Percentiles rank a stretch among this genome's conserved stretches.
These are phyloP conservation scores for Dendryphion nanum DNA, from an alignment of 2,329 filamentous ascomycete species.

Conservation along the genomic window DNA sequence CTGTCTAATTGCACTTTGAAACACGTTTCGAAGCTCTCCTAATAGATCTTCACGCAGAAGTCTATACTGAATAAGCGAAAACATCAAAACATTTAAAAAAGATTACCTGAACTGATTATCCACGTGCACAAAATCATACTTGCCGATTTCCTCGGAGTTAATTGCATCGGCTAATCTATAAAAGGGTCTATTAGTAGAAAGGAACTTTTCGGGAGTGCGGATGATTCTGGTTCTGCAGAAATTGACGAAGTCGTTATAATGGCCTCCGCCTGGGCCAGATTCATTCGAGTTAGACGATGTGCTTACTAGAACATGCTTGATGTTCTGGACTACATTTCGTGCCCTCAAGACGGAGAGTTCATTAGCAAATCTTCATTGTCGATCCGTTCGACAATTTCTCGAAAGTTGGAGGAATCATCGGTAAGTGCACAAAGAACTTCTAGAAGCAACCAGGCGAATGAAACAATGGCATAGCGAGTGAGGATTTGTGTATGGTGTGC, in stretches of 20 bases:
- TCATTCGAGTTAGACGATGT: constrained; percentile 45
- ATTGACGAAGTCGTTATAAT: constrained; percentile 69
- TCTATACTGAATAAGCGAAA: too few species aligned
- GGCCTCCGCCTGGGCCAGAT: constrained; percentile 62
- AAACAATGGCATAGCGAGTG: constrained; percentile 17
- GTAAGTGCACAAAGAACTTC: constrained; percentile 45
- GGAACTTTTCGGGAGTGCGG: constrained; percentile 65
- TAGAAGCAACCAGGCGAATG: constrained; percentile 45
- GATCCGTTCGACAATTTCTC: too few species aligned
- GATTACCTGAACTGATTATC: constrained; percentile 74
- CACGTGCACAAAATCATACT: constrained; percentile 53
- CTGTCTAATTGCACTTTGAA: constrained; percentile 51
- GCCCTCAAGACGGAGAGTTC: constrained; percentile 48
- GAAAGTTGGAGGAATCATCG: constrained; percentile 23
- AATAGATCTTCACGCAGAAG: constrained; percentile 71
- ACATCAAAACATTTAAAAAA: too few species aligned
- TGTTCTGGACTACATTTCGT: constrained; percentile 57
- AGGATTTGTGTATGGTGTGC: constrained; percentile 24
- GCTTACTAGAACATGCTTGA: constrained; percentile 44
- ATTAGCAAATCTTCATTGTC: constrained; percentile 22
- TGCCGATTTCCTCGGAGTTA: constrained; percentile 33
- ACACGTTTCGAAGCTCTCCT: constrained; percentile 61
- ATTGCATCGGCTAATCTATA: constrained; percentile 55
- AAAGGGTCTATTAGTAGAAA: constrained; percentile 52
- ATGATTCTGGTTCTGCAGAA: constrained; percentile 62